phyloP scores from a whole-genome alignment of 176 grass and related monocot genomes.

The Zoysia pacifica region DNA sequence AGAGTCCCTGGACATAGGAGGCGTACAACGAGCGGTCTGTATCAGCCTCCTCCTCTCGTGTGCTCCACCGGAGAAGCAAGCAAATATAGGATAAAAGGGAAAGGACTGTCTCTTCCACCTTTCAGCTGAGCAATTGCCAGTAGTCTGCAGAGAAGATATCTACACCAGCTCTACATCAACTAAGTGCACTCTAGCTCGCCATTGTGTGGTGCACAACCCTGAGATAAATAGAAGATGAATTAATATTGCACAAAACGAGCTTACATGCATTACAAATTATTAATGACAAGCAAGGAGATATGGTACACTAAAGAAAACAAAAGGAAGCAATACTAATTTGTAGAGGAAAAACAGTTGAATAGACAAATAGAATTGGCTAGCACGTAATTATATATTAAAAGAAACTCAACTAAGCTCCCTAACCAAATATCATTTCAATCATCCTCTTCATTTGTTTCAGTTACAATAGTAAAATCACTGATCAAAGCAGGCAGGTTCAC shows the following conservation, averaged over 20 bases:
- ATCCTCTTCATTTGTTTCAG: slow-evolving; percentile 8
- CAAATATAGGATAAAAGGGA: slow-evolving; percentile 24
- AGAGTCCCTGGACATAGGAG: slow-evolving; percentile 75
- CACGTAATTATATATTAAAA: neutral
- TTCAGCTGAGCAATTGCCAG: slow-evolving; percentile 1
- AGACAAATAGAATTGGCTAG: neutral
- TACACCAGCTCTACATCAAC: slow-evolving; percentile 33
- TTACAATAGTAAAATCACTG: neutral
- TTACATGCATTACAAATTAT: neutral
- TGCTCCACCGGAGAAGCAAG: slow-evolving; percentile 33
- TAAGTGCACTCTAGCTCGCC: slow-evolving; percentile 20
- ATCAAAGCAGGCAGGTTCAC: neutral
- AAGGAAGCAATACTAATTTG: neutral
- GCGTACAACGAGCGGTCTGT: slow-evolving; percentile 30
- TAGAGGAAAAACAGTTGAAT: neutral
- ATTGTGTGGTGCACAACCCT: slow-evolving; percentile 25
- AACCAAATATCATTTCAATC: slow-evolving; percentile 4
- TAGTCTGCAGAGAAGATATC: slow-evolving; percentile 11
- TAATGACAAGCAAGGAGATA: neutral
- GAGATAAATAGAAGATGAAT: neutral
- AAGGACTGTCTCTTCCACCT: slow-evolving; percentile 35
- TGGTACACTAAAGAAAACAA: neutral
- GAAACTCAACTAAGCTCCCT: slow-evolving; percentile 4
- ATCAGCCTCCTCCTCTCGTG: slow-evolving; percentile 47
- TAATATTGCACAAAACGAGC: slow-evolving; percentile 19